Conservation (phyloP, 345 rosid genomes). For the Populus tremula region DNA sequence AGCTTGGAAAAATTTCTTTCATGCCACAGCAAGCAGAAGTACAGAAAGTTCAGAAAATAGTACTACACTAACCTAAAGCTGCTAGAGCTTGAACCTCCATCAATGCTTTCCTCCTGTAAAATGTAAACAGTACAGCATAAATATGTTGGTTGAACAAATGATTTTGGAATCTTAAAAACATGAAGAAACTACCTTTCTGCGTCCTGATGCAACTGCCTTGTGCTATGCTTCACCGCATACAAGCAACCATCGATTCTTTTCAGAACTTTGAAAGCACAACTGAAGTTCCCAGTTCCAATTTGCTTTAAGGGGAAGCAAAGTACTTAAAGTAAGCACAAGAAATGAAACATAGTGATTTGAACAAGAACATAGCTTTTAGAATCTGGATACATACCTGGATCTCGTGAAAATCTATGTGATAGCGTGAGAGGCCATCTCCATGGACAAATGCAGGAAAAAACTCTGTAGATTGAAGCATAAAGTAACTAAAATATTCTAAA, state of each 20-base stretch:
- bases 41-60: not conserved
- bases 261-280: constrained; percentile 79
- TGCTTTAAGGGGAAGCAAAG: constrained; percentile 43
- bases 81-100: constrained; percentile 99
- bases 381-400: constrained; percentile 53
- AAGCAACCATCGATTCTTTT: constrained; percentile 95
- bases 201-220: constrained; percentile 62
- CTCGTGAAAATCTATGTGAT: constrained; percentile 90
- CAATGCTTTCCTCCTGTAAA: constrained; percentile 83
- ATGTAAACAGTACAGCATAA: constrained; percentile 4
- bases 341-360: not conserved
- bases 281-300: constrained; percentile 88
- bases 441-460: constrained; percentile 53
- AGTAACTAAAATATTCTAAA: constrained; percentile 4
- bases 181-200: constrained; percentile 57
- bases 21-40: not conserved
- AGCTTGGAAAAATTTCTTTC: constrained; percentile 4
- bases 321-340: not conserved
- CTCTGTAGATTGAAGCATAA: constrained; percentile 42
- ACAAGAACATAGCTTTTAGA: not conserved
- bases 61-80: constrained; percentile 61
- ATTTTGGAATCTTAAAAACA: not conserved
- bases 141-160: constrained; percentile 2
- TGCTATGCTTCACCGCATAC: constrained; percentile 85
- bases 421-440: constrained; percentile 92